These are phyloP conservation scores for Chiua virens DNA, from an alignment of 768 basidiomycete species.

Conservation along the genomic window DNA sequence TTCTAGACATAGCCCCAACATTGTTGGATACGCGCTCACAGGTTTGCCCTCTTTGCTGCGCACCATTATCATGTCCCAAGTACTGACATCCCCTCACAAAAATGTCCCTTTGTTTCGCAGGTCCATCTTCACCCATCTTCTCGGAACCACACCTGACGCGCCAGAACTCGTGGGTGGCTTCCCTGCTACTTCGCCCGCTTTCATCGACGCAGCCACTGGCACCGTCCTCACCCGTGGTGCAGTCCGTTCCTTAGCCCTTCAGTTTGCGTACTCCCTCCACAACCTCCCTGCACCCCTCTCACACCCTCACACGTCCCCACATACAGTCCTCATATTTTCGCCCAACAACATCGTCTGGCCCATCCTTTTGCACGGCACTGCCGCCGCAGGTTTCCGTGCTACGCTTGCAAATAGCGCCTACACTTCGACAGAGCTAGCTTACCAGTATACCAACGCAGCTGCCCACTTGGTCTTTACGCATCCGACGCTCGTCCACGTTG, in stretches of 20 bases:
- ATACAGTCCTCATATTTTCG: slow-evolving; percentile 61
- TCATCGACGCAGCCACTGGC: slow-evolving; percentile 65
- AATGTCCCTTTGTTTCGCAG: slow-evolving; percentile 20
- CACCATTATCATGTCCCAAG: slow-evolving; percentile 16
- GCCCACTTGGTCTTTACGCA: slow-evolving; percentile 64
- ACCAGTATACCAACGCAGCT: slow-evolving; percentile 69
- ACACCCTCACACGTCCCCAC: slow-evolving; percentile 45
- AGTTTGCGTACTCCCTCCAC: slow-evolving; percentile 58
- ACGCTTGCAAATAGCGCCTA: slow-evolving; percentile 78
- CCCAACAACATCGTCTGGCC: slow-evolving; percentile 68
- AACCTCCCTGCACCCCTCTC: slow-evolving; percentile 43
- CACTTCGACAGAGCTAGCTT: slow-evolving; percentile 62
- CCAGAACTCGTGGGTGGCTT: slow-evolving; percentile 41
- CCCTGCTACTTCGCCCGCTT: slow-evolving; percentile 49
- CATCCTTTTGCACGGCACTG: slow-evolving; percentile 41
- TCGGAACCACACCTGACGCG: slow-evolving; percentile 16
- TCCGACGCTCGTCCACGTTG: slow-evolving; percentile 58
- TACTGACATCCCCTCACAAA: slow-evolving; percentile 21
- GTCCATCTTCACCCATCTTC: slow-evolving; percentile 34
- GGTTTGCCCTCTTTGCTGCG: no score
- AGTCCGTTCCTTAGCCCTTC: slow-evolving; percentile 51
- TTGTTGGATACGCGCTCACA: no score
- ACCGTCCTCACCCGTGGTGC: slow-evolving; percentile 55
- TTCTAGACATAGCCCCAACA: no score
- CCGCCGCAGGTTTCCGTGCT: slow-evolving; percentile 66